Base-by-base conservation (phyloP, 2,329 filamentous ascomycete species). In the Sporothrix brasiliensis region DNA sequence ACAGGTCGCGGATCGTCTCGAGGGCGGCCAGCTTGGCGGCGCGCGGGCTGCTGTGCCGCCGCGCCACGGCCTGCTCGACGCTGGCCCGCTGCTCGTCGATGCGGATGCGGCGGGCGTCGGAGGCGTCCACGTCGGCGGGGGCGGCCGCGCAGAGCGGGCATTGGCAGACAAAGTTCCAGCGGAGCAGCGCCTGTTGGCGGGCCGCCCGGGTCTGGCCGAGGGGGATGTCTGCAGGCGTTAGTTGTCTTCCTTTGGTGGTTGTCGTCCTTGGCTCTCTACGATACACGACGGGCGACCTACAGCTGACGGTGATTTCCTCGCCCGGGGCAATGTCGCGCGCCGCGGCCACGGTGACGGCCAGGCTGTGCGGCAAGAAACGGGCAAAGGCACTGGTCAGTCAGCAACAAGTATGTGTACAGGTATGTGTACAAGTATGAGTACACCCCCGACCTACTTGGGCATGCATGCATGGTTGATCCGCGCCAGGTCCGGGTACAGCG, bases 381-480 rank as follows among this genome's bases (percentile, higher is more conserved):
- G 77, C 77, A 52, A 77, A 79, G 16, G 78, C 76, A 63, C 78
- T 79, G 4, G 19, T 9, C 4, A 5, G 47, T 16, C 24, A 66
- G 41, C 19, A 2, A 5, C 11, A 4, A 13, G 14, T 11, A 14
- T 16, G 13, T 16, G 4, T 5, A 47, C n/a, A n/a, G n/a, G n/a
- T n/a, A n/a, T n/a, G n/a, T n/a, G n/a, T n/a, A n/a, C n/a, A n/a
- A n/a, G 13, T 11, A 44, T 9, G 44, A 1, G 44, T 34, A 16
- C 13, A 16, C 4, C 44, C 4, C 44, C 44, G 27, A 74, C 78
- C 73, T 72, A 79, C 79, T 79, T 79, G 63, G 79, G 79, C 16
- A 74, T 77, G 65, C 79, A 80, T 4, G 75, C 78, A 54, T 80
- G 79, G 67, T 80, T 80, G 34, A 77, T 77, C 34, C 74, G 71